phyloP scores from a whole-genome alignment of 306 rosid genomes.

The Arachis hypogaea region DNA sequence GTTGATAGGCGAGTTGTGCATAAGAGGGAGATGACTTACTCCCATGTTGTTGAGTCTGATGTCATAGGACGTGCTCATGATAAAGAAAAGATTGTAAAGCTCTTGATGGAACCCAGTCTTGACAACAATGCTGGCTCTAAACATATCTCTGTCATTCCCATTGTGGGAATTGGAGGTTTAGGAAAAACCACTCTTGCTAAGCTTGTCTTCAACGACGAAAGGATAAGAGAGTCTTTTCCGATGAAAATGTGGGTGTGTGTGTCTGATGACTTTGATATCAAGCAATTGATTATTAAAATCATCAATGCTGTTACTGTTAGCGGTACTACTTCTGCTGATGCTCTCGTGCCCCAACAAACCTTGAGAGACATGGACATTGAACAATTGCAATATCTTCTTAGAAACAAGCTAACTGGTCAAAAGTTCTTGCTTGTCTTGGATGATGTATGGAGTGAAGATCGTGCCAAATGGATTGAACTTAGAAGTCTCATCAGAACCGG shows the following conservation, averaged over 20 bases:
- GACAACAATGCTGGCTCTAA: neutral
- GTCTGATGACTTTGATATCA: conserved; percentile 23
- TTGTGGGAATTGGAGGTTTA: conserved; percentile 39
- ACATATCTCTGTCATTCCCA: conserved; percentile 28
- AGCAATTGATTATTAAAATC: conserved; percentile 19
- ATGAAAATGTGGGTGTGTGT: conserved; percentile 42
- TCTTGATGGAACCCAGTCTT: conserved; percentile 7
- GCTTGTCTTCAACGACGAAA: conserved; percentile 30
- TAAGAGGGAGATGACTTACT: conserved; percentile 25
- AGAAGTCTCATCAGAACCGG: neutral
- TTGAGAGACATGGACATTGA: conserved; percentile 5
- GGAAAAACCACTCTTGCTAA: conserved; percentile 46
- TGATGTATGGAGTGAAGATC: conserved; percentile 31
- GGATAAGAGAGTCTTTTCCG: neutral
- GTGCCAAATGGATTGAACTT: conserved; percentile 26
- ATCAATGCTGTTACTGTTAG: conserved; percentile 24
- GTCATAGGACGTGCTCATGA: conserved; percentile 46
- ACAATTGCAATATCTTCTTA: neutral
- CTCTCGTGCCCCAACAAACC: neutral
- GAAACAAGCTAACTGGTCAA: conserved; percentile 24
- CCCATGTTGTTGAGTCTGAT: conserved; percentile 37
- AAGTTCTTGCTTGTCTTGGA: conserved; percentile 33
- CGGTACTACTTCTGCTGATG: too few relatives aligned
- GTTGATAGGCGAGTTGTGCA: conserved; percentile 10
- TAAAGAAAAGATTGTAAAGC: conserved; percentile 18